phyloP scores from a whole-genome alignment of 2,329 filamentous ascomycete species.

The Albifimbria verrucaria region DNA sequence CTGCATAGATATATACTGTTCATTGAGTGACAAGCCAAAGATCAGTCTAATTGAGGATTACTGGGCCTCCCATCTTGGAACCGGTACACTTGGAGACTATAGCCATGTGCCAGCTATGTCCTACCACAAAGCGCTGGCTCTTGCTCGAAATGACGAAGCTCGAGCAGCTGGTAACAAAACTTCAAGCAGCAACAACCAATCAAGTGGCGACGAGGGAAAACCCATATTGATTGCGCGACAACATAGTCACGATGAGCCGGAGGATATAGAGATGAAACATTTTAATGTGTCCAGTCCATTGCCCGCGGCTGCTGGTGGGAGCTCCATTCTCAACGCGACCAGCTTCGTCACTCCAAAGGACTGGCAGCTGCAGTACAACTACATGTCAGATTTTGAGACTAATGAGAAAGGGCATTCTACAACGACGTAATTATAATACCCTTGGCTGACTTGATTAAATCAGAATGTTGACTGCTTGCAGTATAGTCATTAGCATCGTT shows the following conservation, averaged over 20 bases:
- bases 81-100: constrained; percentile 20
- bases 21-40: constrained; percentile 13
- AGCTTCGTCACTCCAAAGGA: constrained; percentile 24
- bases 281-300: constrained; percentile 10
- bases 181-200: constrained; percentile 1
- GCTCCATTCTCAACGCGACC: constrained; percentile 24
- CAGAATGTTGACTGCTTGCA: background rate
- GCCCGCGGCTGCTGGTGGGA: constrained; percentile 17
- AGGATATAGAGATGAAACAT: background rate
- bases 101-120: constrained; percentile 21
- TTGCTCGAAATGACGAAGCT: constrained; percentile 17
- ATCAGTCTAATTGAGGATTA: constrained; percentile 19
- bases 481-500: constrained; percentile 22
- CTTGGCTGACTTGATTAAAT: background rate
- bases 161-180: constrained; percentile 3
- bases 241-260: background rate
- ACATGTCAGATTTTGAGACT: constrained; percentile 48
- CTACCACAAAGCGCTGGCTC: constrained; percentile 20
- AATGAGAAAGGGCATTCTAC: constrained; percentile 32
- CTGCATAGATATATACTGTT: constrained; percentile 29
- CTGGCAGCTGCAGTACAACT: constrained; percentile 43
- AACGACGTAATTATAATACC: constrained; percentile 12
- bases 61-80: constrained; percentile 24
- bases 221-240: background rate
- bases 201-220: constrained; percentile 1